Evolutionary conservation across 805 yeast genomes (phyloP), one percentile per base, ranked within the genome.

Genomic region (Cyberlindnera mycetangii): DNA sequence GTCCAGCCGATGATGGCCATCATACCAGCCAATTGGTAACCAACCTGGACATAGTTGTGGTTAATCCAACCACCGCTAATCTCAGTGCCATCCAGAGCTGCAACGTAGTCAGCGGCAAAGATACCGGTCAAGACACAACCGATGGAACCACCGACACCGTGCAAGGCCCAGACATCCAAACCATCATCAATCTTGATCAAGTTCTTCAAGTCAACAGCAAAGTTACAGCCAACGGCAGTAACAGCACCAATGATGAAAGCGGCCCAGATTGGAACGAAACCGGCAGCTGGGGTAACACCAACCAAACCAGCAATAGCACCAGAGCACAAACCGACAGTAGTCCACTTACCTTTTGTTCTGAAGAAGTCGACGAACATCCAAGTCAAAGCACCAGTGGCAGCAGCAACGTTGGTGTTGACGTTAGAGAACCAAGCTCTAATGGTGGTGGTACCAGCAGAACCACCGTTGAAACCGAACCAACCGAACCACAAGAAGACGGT

Each of bases 391-490:
- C 97, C 98, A 58, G 80, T 68, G 12, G 96, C 82, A 49, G 98
- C 98, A 41, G 98, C 96, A 56, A 92, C 65, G 69, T 92, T 89
- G 60, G 98, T 92, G 77, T 88, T 89, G 61, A 85, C 84, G 64
- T 85, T 78, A 31, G 97, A 96, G 73, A 89, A 89, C 85, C 89
- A 88, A 46, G 97, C 90, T 70, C 97, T 84, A 64, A 93, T 81
- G 50, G 92, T 70, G 30, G 97, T 87, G 62, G 89, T 85, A 67
- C 97, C 97, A 40, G 97, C 86, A 38, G 97, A 89, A 59, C 98
- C 98, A 68, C 97, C 97, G 76, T 93, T 93, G 81, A 93, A 93
- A 32, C 97, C 97, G 61, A 89, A 89, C 99, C 99, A 93, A 30
- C 98, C 99, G 59, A 93, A 89, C 97, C 97, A 92, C 56, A 93